These are phyloP conservation scores for Phellinidium pouzarii DNA, from an alignment of 1,284 basidiomycete species.

Conservation along the genomic window DNA sequence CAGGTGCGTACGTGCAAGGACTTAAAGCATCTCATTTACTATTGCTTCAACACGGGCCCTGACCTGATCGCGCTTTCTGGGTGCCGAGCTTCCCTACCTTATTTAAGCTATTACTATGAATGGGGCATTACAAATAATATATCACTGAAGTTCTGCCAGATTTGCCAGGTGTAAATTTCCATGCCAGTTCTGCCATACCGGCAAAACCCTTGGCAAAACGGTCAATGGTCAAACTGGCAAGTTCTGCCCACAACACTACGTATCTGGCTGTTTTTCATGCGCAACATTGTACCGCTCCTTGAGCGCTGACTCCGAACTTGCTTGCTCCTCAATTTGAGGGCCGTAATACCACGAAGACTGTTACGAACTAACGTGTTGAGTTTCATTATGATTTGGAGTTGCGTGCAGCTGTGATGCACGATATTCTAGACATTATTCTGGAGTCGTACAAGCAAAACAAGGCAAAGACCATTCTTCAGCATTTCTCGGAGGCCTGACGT, in stretches of 20 bases:
- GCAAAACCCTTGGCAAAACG: too few species aligned
- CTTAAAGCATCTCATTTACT: conserved; percentile 95
- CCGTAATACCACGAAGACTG: conserved; percentile 94
- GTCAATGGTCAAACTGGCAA: too few species aligned
- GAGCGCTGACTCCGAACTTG: conserved; percentile 98
- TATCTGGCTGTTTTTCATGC: conserved; percentile 99
- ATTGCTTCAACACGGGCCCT: conserved; percentile 98
- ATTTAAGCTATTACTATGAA: too few species aligned
- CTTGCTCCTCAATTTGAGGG: conserved; percentile 98
- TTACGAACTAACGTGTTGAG: conserved; percentile 98
- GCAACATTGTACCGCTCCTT: conserved; percentile 95
- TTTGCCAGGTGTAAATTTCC: too few species aligned
- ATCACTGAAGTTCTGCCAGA: too few species aligned
- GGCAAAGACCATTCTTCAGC: conserved; percentile 97
- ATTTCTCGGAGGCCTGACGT: conserved; percentile 96
- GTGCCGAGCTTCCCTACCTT: conserved; percentile 99
- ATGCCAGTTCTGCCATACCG: too few species aligned
- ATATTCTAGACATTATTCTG: conserved; percentile 99
- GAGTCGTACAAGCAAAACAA: conserved; percentile 99
- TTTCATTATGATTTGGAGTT: conserved; percentile 98
- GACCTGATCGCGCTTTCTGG: conserved; percentile 99
- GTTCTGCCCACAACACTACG: too few species aligned
- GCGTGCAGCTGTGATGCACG: conserved; percentile 98
- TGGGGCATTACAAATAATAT: too few species aligned
- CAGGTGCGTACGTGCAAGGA: conserved; percentile 99